Conservation (phyloP, 441 rosid genomes). For the Populus trichocarpa region DNA sequence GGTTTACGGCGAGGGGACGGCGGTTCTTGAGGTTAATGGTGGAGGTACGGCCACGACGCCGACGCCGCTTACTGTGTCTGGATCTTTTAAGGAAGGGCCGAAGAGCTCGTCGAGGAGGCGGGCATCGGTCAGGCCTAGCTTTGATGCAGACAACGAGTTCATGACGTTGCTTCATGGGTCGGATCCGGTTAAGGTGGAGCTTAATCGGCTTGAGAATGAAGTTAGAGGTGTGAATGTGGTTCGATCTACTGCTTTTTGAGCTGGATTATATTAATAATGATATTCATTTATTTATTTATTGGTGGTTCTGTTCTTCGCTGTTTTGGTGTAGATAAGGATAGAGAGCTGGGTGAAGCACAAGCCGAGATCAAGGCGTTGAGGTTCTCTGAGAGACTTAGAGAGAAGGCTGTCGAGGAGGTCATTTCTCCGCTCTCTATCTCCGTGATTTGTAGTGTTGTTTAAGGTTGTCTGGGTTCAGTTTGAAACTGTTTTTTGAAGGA, state of each 20-base stretch:
- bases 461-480: too few relatives aligned
- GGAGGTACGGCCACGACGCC: too few relatives aligned
- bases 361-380: slow-evolving; percentile 92
- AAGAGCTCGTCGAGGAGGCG: slow-evolving; percentile 70
- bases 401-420: slow-evolving; percentile 97
- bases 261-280: slow-evolving; percentile 25
- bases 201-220: slow-evolving; percentile 96
- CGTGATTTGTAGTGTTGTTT: not conserved
- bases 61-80: slow-evolving; percentile 43
- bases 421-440: not conserved
- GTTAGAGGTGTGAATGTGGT: slow-evolving; percentile 77
- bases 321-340: slow-evolving; percentile 72
- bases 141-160: slow-evolving; percentile 94
- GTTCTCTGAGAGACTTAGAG: slow-evolving; percentile 78
- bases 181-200: slow-evolving; percentile 98
- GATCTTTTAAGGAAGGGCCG: slow-evolving; percentile 75
- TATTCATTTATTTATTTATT: slow-evolving; percentile 11
- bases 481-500: too few relatives aligned
- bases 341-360: slow-evolving; percentile 83
- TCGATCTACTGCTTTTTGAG: slow-evolving; percentile 53
- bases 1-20: too few relatives aligned
- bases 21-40: too few relatives aligned
- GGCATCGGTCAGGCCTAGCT: slow-evolving; percentile 66
- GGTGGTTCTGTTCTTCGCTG: not conserved
- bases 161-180: slow-evolving; percentile 92